Base-by-base conservation (phyloP, 1,139 yeast species). In the Yamadazyma aaseri region DNA sequence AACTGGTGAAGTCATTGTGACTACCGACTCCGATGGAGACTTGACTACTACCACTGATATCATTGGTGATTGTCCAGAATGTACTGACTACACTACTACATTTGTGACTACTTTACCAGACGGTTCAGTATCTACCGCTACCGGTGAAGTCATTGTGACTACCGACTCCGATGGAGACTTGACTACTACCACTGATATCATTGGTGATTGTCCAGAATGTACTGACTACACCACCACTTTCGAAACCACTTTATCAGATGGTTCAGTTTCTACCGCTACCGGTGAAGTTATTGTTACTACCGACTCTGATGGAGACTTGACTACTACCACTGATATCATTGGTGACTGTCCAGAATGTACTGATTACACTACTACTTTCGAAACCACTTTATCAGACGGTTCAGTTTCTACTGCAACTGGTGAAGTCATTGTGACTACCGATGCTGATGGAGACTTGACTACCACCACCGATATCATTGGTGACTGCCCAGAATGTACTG, bases 81-180 rank as follows among this genome's bases (percentile, higher is more conserved):
- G 39, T 33, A 36, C 39, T 34, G 39, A 33, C 8, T 36, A 33
- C 32, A 37, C 42, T 8, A 42, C 46, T 16, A 38, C 42, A n/a
- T 34, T 29, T 26, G 29, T 27, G 12, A 33, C 46, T 7, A 43
- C 50, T 9, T 13, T 13, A 6, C 6, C 29, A 10, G 38, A 31
- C 16, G 44, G 42, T 12, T 14, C 29, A n/a, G 17, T 28, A 9
- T 13, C 36, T 9, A 30, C 40, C 17, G 35, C 31, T 17, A 14
- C 39, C 15, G 34, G 30, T 26, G 42, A 34, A 24, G 33, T 41
- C 13, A 27, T 40, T 17, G 41, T 40, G 5, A 38, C 44, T 8
- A 44, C 47, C 23, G 28, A 42, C 28, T 26, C 39, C n/a, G 32
- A 30, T n/a, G 41, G 44, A 32, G 32, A 31, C 10, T 20, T 32